Evolutionary conservation across 495 filamentous ascomycete species (phyloP), one percentile per base, ranked within the genome.

Genomic region (Pyrenopolyporus hunteri): DNA sequence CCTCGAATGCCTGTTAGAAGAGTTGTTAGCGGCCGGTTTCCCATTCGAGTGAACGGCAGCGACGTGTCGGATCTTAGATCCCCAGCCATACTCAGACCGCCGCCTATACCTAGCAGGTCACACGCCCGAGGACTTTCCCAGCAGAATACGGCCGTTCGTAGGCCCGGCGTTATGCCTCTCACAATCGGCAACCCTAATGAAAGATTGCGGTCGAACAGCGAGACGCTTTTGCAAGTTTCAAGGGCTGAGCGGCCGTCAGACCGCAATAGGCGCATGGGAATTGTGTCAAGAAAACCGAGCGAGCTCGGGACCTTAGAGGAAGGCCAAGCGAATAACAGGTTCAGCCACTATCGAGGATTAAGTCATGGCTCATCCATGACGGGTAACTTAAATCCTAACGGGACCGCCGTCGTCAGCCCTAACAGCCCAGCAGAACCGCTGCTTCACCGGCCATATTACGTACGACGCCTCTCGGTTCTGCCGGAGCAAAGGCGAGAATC

Each of bases 151-250:
- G 76, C 76, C 7, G 76, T 85, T 20, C 85, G 86, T 39, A 78
- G 89, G 51, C 90, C 92, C 2, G 84, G 83, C 11, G 77, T 90
- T 23, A 82, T 86, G 67, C 89, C 90, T 28, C 75, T 91, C 28
- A 78, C 82, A 8, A 83, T 87, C 39, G 80, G 82, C 7, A 93
- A 88, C 54, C 73, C 78, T n/a, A 86, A 83, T 67, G 93, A 98
- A 67, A 84, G 92, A 19, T 85, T 90, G 37, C 85, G 93, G 37
- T 96, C 92, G 63, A 94, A 96, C 62, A 96, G 91, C 55, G 93
- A 98, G 70, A 92, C 89, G 17, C 80, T 91, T 11, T 81, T 90
- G 28, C 78, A 77, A 31, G 70, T 72, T 5, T 60, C 73, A 17
- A 70, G 73, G 16, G 82, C 85, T 9, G 76, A 85, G 51, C 69